Base-by-base conservation (phyloP, 2,329 filamentous ascomycete genomes). In the Tolypocladium cylindrosporum region DNA sequence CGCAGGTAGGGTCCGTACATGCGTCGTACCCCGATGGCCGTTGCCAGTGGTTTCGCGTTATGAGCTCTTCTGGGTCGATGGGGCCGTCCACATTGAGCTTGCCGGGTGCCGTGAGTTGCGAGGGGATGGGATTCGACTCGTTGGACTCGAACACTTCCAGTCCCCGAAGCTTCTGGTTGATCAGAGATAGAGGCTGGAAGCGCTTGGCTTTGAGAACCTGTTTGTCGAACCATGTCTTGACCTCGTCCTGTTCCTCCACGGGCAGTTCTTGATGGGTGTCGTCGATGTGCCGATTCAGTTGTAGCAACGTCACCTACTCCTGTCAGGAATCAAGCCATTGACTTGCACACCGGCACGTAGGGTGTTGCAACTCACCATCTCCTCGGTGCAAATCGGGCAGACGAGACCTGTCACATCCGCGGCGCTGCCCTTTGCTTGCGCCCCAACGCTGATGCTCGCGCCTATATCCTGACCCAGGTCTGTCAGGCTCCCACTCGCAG, bases 301-400 rank as follows among this genome's bases (percentile, higher is more conserved):
- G 94, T 43, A 99, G 77, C 54, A 99, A 76, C 16, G 94, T 97
- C 68, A 97, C 81, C 90, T 95, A 67, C 16, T 9, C 36, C 14
- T 3, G 19, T 61, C 9, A 61, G 53, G 37, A 10, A 10, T 19
- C 21, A 24, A 31, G 31, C 27, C 16, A 50, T 34, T 14, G 9
- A 11, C 16, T 16, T 16, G 43, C 2, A 41, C 11, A 27, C 42
- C 50, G 16, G 11, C 16, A 36, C 19, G 24, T 2, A 40, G 1
- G 31, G 14, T 2, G 14, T 16, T n/a, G 50, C 42, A 36, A 67
- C 76, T 62, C 76, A 94, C 91, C 94, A 99, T 99, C 73, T 97
- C 92, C 75, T 97, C 95, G 65, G 87, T 91, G 74, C 94, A 99
- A 69, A 99, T 99, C n/a, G 94, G 94, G 72, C 94, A 99, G 57